Conservation (phyloP, 1,284 basidiomycete species). For the Farysia itapuensis region DNA sequence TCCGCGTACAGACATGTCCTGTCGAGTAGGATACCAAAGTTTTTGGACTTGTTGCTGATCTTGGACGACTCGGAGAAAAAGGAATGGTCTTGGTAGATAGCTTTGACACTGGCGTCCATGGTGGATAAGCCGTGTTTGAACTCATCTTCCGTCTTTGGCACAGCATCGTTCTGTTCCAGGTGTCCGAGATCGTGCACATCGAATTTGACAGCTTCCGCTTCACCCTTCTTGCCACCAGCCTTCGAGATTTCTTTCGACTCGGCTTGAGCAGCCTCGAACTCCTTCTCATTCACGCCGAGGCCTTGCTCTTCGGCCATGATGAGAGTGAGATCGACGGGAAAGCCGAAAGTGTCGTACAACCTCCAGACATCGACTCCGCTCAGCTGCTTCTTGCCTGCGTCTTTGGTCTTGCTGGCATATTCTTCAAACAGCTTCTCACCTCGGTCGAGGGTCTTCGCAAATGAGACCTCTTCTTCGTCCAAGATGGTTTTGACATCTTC, state of each 20-base stretch:
- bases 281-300: slow-evolving; percentile 79
- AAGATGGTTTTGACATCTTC: slow-evolving; percentile 91
- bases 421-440: slow-evolving; percentile 96
- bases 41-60: slow-evolving; percentile 64
- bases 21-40: slow-evolving; percentile 87
- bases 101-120: slow-evolving; percentile 75
- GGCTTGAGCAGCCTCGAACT: slow-evolving; percentile 86
- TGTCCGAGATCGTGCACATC: slow-evolving; percentile 93
- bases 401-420: slow-evolving; percentile 74
- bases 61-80: slow-evolving; percentile 64
- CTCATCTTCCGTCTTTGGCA: slow-evolving; percentile 93
- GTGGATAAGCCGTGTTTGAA: slow-evolving; percentile 77
- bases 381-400: slow-evolving; percentile 71
- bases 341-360: slow-evolving; percentile 96
- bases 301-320: slow-evolving; percentile 96
- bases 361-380: slow-evolving; percentile 93
- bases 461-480: slow-evolving; percentile 95
- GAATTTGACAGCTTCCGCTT: slow-evolving; percentile 72
- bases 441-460: slow-evolving; percentile 91
- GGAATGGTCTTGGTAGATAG: slow-evolving; percentile 79
- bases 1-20: slow-evolving; percentile 98
- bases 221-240: slow-evolving; percentile 70
- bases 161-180: slow-evolving; percentile 75
- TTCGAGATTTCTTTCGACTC: slow-evolving; percentile 90
- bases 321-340: slow-evolving; percentile 93